These are phyloP conservation scores for Apiosordaria backusii DNA, from an alignment of 495 filamentous ascomycete genomes.

Conservation along the genomic window DNA sequence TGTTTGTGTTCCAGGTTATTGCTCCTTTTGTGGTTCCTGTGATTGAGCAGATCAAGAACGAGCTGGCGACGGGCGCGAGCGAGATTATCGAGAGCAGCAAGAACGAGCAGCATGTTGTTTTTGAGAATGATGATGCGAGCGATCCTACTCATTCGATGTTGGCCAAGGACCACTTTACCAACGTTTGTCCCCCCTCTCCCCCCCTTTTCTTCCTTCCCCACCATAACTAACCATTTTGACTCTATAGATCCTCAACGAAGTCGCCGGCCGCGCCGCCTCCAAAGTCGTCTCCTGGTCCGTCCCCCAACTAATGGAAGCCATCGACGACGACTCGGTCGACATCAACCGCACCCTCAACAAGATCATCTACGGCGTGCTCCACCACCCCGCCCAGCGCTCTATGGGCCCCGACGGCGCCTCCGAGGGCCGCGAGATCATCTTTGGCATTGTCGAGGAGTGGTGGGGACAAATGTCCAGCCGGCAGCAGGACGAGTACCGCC, in stretches of 20 bases:
- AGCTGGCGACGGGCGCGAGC: slow-evolving; percentile 76
- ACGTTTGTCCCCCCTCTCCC: slow-evolving; percentile 38
- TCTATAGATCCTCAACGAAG: slow-evolving; percentile 73
- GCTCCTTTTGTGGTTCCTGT: slow-evolving; percentile 84
- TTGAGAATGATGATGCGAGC: slow-evolving; percentile 66
- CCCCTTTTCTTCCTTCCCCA: neutral
- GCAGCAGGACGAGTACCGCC: slow-evolving; percentile 60
- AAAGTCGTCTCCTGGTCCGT: slow-evolving; percentile 76
- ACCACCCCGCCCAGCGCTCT: slow-evolving; percentile 74
- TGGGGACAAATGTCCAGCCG: slow-evolving; percentile 64
- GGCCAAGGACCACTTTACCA: slow-evolving; percentile 88
- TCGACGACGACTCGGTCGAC: slow-evolving; percentile 73
- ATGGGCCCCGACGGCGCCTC: slow-evolving; percentile 67
- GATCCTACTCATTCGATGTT: slow-evolving; percentile 96
- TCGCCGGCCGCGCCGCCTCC: slow-evolving; percentile 77
- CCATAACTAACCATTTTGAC: neutral
- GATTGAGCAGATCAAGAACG: slow-evolving; percentile 77
- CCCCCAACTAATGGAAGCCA: slow-evolving; percentile 78
- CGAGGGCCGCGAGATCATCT: slow-evolving; percentile 75
- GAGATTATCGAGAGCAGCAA: slow-evolving; percentile 80
- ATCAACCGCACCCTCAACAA: slow-evolving; percentile 62
- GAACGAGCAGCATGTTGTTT: slow-evolving; percentile 79
- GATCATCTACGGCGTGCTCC: slow-evolving; percentile 78
- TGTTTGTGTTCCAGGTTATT: slow-evolving; percentile 82
- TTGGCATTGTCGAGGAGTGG: slow-evolving; percentile 72